Evolutionary conservation across 2,329 filamentous ascomycete species (phyloP), one percentile per base, ranked within the genome.

Genomic region (Ascochyta rabiei): DNA sequence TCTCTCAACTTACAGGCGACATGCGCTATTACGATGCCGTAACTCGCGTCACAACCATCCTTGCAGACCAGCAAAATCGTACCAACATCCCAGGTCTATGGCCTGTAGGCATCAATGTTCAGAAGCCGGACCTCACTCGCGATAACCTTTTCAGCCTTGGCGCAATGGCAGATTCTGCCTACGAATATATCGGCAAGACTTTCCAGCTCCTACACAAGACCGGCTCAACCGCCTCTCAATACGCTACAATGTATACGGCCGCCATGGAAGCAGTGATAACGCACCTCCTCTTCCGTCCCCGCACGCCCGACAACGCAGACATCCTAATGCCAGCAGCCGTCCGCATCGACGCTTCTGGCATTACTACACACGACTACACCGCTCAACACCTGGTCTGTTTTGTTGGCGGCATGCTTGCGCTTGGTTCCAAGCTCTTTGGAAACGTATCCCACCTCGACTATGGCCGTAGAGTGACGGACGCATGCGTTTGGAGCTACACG

Each of bases 371-470:
- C 66, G 28, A 59, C 39, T 53, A 63, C 50, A 40, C 56, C 31
- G 39, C 51, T 46, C 47, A 64, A 23, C 88, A 90, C 63, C 77
- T 89, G 2, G 80, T 81, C 6, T 91, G 88, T 71, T 91, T 89
- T 67, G 77, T 82, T 1, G 88, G 88, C 12, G 88, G 87, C 8
- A 86, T 88, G 77, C 84, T 89, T 30, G 86, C 80, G 0, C 79
- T 91, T 2, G 86, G 83, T 0, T 85, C 87, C 1, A 82, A 80
- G 51, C 76, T 90, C 15, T 82, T 89, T 51, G 63, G 76, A 30
- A 78, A 75, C 2, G 73, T 75, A 1, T 76, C 80, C 1, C 82
- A 87, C 24, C 67, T 88, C 19, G 72, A 78, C 1, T 75, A 81
- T 18, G 86, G 83, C 1, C 74, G 76, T 33, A 80, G 81, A 61